Percentiles rank a stretch among this genome's conserved stretches.
Evolutionary conservation across 345 rosid species (phyloP).

Genomic region (Gossypium stocksii): DNA sequence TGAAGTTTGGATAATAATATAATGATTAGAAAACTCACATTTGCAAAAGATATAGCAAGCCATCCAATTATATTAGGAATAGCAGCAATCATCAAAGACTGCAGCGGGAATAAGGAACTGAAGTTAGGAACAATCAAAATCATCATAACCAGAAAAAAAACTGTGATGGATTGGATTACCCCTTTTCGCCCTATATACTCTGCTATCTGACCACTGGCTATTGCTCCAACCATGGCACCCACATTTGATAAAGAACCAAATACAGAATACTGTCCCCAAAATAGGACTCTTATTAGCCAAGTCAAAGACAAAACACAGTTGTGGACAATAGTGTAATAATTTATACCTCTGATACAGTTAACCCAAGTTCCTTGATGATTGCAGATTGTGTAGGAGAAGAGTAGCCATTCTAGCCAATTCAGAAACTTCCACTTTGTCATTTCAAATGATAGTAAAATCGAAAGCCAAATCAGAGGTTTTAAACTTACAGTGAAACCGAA

Average conservation of each 20-base stretch:
- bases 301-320: background rate
- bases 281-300: slow-evolving; percentile 25
- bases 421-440: slow-evolving; percentile 1
- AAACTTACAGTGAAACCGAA: slow-evolving; percentile 89
- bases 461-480: background rate
- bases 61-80: slow-evolving; percentile 94
- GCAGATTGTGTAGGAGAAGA: slow-evolving; percentile 91
- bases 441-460: too few relatives aligned
- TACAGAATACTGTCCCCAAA: slow-evolving; percentile 56
- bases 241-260: slow-evolving; percentile 96
- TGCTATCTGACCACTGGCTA: slow-evolving; percentile 91
- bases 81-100: slow-evolving; percentile 95
- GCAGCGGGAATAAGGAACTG: slow-evolving; percentile 15
- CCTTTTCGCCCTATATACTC: slow-evolving; percentile 96
- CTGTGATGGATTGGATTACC: slow-evolving; percentile 33
- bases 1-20: background rate
- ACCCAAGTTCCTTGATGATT: slow-evolving; percentile 67
- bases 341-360: slow-evolving; percentile 74
- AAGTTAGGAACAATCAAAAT: background rate
- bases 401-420: slow-evolving; percentile 56
- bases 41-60: slow-evolving; percentile 94
- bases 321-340: background rate
- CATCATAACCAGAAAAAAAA: slow-evolving; percentile 4
- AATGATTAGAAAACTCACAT: slow-evolving; percentile 43
- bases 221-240: slow-evolving; percentile 99